Evolutionary conservation across 371 early-diverging fungal species (phyloP).

Genomic region (Chytridium lagenaria): DNA sequence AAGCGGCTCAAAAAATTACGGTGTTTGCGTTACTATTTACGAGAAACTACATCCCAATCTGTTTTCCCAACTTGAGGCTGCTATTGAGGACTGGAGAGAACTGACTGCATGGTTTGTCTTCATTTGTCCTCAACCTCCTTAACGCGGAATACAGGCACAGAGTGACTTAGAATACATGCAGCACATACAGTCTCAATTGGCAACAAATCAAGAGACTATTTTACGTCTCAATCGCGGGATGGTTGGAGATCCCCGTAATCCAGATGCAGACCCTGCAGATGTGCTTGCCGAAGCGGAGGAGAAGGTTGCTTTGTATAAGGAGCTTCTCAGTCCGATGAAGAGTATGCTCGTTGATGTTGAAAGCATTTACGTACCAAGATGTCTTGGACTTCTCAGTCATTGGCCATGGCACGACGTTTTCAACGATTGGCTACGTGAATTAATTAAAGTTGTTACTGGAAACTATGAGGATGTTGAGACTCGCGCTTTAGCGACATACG

Average conservation of each 20-base stretch:
- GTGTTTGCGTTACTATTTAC: slow-evolving; percentile 73
- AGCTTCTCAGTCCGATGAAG: slow-evolving; percentile 70
- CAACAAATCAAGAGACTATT: slow-evolving; percentile 45
- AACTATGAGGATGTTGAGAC: slow-evolving; percentile 43
- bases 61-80: slow-evolving; percentile 54
- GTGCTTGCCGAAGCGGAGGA: slow-evolving; percentile 65
- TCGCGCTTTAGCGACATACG: slow-evolving; percentile 4
- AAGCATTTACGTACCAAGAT: slow-evolving; percentile 73
- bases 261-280: slow-evolving; percentile 20
- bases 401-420: slow-evolving; percentile 78
- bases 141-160: slow-evolving; percentile 19
- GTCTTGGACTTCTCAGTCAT: slow-evolving; percentile 72
- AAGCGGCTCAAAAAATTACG: slow-evolving; percentile 69
- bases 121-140: neutral
- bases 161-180: slow-evolving; percentile 55
- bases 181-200: slow-evolving; percentile 51
- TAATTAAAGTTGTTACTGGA: slow-evolving; percentile 66
- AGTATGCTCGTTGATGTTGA: slow-evolving; percentile 62
- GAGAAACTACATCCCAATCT: slow-evolving; percentile 58
- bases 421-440: slow-evolving; percentile 77
- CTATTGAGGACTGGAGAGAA: slow-evolving; percentile 61
- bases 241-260: slow-evolving; percentile 12
- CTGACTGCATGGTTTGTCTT: slow-evolving; percentile 51
- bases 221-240: slow-evolving; percentile 36
- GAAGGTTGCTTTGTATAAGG: slow-evolving; percentile 67